A percentile compares a stretch with the other conserved stretches of the same genome.
phyloP scores from a whole-genome alignment of 2,329 filamentous ascomycete genomes.

The Macrophomina pseudophaseolina region DNA sequence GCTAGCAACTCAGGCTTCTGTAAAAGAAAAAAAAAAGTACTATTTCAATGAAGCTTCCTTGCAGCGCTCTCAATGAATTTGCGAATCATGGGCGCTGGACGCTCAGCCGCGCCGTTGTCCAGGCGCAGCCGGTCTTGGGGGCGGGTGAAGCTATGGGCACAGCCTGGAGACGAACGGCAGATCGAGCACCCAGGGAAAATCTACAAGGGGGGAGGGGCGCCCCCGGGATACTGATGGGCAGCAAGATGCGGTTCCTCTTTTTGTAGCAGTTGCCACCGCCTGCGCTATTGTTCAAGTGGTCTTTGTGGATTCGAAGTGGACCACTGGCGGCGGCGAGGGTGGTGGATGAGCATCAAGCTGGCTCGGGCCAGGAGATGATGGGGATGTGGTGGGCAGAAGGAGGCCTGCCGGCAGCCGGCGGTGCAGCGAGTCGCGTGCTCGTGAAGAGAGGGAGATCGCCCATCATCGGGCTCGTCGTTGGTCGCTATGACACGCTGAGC shows the following conservation, averaged over 20 bases:
- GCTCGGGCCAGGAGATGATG: slow-evolving; percentile 12
- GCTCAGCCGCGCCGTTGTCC: slow-evolving; percentile 12
- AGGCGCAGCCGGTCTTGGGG: slow-evolving; percentile 8
- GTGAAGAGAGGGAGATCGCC: slow-evolving; percentile 16
- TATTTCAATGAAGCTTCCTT: slow-evolving; percentile 3
- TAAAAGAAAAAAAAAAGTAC: slow-evolving; percentile 7
- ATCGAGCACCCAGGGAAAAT: slow-evolving; percentile 25
- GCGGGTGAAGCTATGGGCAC: slow-evolving; percentile 16
- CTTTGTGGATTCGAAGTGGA: slow-evolving; percentile 8
- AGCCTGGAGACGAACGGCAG: slow-evolving; percentile 26
- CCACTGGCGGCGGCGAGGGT: not conserved
- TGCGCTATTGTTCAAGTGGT: not conserved
- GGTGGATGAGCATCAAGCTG: not conserved
- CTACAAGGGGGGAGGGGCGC: slow-evolving; percentile 16
- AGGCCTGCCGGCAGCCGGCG: slow-evolving; percentile 22
- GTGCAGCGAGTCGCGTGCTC: slow-evolving; percentile 14
- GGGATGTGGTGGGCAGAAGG: slow-evolving; percentile 5
- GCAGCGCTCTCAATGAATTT: not conserved
- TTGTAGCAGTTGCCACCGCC: slow-evolving; percentile 1
- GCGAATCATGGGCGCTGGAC: slow-evolving; percentile 23
- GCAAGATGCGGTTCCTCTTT: not conserved
- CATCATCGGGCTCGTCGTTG: slow-evolving; percentile 6
- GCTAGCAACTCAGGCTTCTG: not conserved
- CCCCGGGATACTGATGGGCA: not conserved
- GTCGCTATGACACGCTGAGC: slow-evolving; percentile 19